Base-by-base conservation (phyloP, 2,329 filamentous ascomycete genomes). In the Ascomycota sp. region DNA sequence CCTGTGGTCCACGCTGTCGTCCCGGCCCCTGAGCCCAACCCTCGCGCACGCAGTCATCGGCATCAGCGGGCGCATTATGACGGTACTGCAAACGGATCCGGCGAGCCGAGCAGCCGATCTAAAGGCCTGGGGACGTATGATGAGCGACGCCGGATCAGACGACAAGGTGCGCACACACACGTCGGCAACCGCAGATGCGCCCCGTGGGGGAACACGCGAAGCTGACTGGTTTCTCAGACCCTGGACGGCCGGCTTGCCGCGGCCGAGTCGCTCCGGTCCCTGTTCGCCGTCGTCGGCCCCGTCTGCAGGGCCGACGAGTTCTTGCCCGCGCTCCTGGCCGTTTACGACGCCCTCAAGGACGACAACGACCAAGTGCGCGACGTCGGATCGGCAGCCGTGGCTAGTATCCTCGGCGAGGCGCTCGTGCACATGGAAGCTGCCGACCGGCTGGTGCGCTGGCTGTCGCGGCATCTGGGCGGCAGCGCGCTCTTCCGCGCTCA, bases 361-460 rank as follows among this genome's bases (percentile, higher is more conserved):
- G 86, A 95, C 45, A 86, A 95, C 44, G 81, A 93, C 36, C 83
- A 94, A 33, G 67, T 94, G 37, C 70, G 86, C 27, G 65, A 75
- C 22, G 48, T 66, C 1, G 75, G 74, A 7, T 66, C 73, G 3
- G 35, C 40, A 0, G 60, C 66, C 2, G 57, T 63, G 0, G 45
- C 51, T 5, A 46, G 43, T 15, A 47, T 78, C 17, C 39, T 74
- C 7, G 52, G 49, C 11, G 38, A 48, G 13, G 42, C 47, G 19
- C 50, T 65, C 23, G 56, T 62, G 8, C 56, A 61, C 22, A 50
- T 63, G 22, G 56, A 64, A 35, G 59, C 63, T 3, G 56, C 57
- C 7, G 47, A 46, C 28, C 50, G 47, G 3, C 54, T 71, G 11
- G 50, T 65, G 10, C 36, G 36, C 4, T 60, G 55, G 55, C 46